phyloP scores from a whole-genome alignment of 208 protist species.

The Wallacemonas rigidus region DNA sequence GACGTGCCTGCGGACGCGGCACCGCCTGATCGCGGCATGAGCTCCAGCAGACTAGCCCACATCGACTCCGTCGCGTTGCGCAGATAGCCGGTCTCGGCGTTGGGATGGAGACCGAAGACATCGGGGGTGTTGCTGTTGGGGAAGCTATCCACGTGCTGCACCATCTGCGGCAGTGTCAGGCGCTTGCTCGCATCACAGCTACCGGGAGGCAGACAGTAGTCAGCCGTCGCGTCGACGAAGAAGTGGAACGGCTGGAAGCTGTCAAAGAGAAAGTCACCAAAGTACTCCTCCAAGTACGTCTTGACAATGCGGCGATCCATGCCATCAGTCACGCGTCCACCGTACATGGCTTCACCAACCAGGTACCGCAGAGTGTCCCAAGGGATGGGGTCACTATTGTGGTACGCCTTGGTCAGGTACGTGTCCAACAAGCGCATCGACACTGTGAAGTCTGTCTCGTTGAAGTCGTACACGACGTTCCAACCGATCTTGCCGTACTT shows the following conservation, averaged over 20 bases:
- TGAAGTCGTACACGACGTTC: conserved; percentile 99
- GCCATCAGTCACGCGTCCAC: conserved; percentile 97
- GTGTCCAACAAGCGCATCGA: conserved; percentile 96
- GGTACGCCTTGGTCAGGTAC: conserved; percentile 97
- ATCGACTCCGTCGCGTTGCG: conserved; percentile 93
- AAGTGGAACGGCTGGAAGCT: conserved; percentile 99
- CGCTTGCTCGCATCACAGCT: conserved; percentile 67
- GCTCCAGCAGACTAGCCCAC: conserved; percentile 95
- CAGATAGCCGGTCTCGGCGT: conserved; percentile 98
- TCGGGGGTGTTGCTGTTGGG: conserved; percentile 95
- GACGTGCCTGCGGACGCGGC: conserved; percentile 56
- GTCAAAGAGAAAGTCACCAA: conserved; percentile 99
- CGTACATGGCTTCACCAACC: conserved; percentile 99
- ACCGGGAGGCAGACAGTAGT: conserved; percentile 92
- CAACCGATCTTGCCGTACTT: conserved; percentile 99
- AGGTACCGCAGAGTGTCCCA: conserved; percentile 99
- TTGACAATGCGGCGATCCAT: conserved; percentile 98
- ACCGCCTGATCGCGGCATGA: conserved; percentile 93
- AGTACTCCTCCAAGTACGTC: conserved; percentile 99
- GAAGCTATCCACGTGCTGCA: conserved; percentile 91
- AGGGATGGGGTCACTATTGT: conserved; percentile 95
- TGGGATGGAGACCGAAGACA: conserved; percentile 98
- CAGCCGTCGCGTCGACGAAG: conserved; percentile 86
- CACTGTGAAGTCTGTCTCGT: conserved; percentile 98
- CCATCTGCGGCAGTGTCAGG: conserved; percentile 87